Percentiles rank a stretch among this genome's conserved stretches.
These are phyloP conservation scores for Ceratocystis variospora DNA, from an alignment of 2,329 filamentous ascomycete genomes.

Conservation along the genomic window DNA sequence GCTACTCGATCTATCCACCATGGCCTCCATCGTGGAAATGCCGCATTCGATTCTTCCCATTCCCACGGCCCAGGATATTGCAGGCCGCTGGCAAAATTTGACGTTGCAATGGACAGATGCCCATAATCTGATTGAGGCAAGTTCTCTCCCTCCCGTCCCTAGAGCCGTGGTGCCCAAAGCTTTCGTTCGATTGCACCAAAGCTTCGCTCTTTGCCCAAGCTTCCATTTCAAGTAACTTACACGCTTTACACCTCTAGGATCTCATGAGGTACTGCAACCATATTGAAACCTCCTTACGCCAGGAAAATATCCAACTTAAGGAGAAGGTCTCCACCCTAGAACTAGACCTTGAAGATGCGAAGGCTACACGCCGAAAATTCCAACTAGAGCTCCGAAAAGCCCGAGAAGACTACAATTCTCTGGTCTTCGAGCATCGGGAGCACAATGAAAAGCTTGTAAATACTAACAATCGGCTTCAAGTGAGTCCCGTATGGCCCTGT, in stretches of 20 bases:
- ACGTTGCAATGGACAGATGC: neutral
- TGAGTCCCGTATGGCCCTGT: neutral
- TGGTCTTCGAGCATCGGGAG: neutral
- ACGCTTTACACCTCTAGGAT: slow-evolving; percentile 28
- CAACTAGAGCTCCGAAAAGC: neutral
- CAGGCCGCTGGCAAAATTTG: slow-evolving; percentile 4
- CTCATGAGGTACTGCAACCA: slow-evolving; percentile 34
- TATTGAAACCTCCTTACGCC: slow-evolving; percentile 31
- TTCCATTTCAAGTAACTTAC: neutral
- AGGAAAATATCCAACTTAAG: slow-evolving; percentile 33
- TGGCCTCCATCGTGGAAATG: neutral
- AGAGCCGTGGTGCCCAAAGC: neutral
- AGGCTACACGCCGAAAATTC: slow-evolving; percentile 21
- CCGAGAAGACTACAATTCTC: slow-evolving; percentile 8
- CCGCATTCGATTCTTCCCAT: neutral
- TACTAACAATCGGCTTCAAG: neutral
- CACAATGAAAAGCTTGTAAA: neutral
- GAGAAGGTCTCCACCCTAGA: slow-evolving; percentile 20
- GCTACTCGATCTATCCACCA: neutral
- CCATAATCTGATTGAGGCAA: slow-evolving; percentile 10
- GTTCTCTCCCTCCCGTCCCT: too few species aligned
- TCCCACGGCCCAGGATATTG: slow-evolving; percentile 8
- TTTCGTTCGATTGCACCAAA: neutral
- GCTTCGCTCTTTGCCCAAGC: neutral
- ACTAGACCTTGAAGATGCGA: slow-evolving; percentile 9